Percentiles rank a stretch among this genome's conserved stretches.
These are phyloP conservation scores for Apiospora kogelbergensis DNA, from an alignment of 2,329 filamentous ascomycete species.

Conservation along the genomic window DNA sequence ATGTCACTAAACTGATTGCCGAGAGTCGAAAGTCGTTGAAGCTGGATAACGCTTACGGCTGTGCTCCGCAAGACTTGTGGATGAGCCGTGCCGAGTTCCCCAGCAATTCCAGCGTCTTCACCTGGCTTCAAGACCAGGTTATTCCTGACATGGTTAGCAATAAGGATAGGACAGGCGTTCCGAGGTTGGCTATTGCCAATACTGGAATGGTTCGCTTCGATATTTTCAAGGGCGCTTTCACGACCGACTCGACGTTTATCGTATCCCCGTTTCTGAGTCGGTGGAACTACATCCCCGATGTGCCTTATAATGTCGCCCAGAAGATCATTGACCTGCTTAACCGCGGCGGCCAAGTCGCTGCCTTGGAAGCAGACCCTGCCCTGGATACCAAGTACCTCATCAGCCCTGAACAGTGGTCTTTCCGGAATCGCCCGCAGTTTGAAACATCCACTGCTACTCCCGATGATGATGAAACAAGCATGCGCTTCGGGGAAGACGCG, in stretches of 20 bases:
- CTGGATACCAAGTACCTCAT: slow-evolving; percentile 47
- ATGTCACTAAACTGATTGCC: slow-evolving; percentile 69
- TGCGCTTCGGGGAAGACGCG: slow-evolving; percentile 28
- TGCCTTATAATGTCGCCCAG: slow-evolving; percentile 74
- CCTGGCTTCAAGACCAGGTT: slow-evolving; percentile 74
- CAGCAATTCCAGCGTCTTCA: slow-evolving; percentile 72
- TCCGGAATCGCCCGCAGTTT: neutral
- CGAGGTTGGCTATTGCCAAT: slow-evolving; percentile 77
- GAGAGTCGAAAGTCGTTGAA: slow-evolving; percentile 67
- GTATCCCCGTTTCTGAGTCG: slow-evolving; percentile 85
- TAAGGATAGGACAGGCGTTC: slow-evolving; percentile 55
- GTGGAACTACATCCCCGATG: slow-evolving; percentile 74
- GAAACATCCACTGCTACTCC: neutral
- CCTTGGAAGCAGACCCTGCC: slow-evolving; percentile 20
- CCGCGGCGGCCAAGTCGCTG: slow-evolving; percentile 50
- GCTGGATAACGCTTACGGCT: slow-evolving; percentile 77
- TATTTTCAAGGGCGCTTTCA: slow-evolving; percentile 90
- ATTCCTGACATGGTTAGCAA: slow-evolving; percentile 67
- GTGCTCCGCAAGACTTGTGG: slow-evolving; percentile 79
- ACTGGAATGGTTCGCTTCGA: slow-evolving; percentile 93
- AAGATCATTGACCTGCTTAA: slow-evolving; percentile 65
- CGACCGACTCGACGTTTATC: slow-evolving; percentile 80
- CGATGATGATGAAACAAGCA: slow-evolving; percentile 26
- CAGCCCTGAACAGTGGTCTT: slow-evolving; percentile 45
- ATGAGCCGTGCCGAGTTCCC: slow-evolving; percentile 77